Evolutionary conservation across 208 protist genomes (phyloP), one percentile per base, ranked within the genome.

Genomic region (Sergeia podlipaevii): DNA sequence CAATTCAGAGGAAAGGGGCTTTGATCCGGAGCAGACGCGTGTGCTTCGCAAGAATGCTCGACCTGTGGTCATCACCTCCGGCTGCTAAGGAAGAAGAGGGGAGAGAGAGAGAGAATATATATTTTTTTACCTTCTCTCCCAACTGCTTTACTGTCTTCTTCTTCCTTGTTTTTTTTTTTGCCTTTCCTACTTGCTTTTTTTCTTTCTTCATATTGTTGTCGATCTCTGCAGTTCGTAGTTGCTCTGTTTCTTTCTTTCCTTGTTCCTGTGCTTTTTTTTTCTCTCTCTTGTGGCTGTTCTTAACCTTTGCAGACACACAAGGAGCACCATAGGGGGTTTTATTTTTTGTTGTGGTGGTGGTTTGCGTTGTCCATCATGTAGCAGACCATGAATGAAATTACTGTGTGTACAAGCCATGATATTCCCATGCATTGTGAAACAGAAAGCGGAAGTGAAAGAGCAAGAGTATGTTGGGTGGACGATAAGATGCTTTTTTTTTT

Each of bases 21-120:
- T 97, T 53, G 90, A 97, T 59, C 93, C 93, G 15, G 56, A 56
- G 15, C 82, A 96, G 50, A 74, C 77, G 4, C 80, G 85, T 11
- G 67, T 89, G 37, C 28, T 69, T 6, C 67, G 86, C n/a, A 80
- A 84, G 42, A 85, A 75, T 30, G 73, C 71, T n/a, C 70, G 80
- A 15, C 68, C 81, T 13, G 65, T 65, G 0, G 42, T 47, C 4
- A 55, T 73, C 1, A 69, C 69, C 13, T 75, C 70, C 21, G 54
- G 62, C 41, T 77, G 67, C 45, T 87, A 64, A 67, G 15, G 24
- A 27, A 21, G 11, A 1, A 20, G 2, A 26, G 26, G 21, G 47
- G 21, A 24, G 42, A 39, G 21, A 56, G 17, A 15, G 20, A 26
- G 11, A 5, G 11, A 37, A 23, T 15, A 26, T 18, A 11, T 47